Evolutionary conservation across 2,329 filamentous ascomycete genomes (phyloP), one percentile per base, ranked within the genome.

Genomic region (Dothiorella sarmentorum): DNA sequence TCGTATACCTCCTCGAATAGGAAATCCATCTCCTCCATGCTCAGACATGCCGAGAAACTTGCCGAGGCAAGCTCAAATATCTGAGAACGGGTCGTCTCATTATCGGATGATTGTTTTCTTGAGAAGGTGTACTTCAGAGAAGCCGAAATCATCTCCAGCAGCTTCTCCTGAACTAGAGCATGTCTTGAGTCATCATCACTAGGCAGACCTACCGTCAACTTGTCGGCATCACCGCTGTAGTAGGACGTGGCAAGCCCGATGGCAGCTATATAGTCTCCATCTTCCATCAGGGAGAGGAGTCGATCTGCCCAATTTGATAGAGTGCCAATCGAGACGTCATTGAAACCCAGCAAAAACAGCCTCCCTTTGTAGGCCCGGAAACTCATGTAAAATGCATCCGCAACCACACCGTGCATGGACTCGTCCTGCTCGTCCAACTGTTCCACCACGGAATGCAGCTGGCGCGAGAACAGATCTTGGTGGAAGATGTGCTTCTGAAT

Each of bases 301-400:
- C 94, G 83, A 72, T 99, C 94, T 2, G 94, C 93, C 94, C 94
- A 99, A 65, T 99, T 99, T 0, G 94, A 97, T 31, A 99, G 76
- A 4, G 89, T 89, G 2, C 94, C 94, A 47, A 97, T 90, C 0
- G 91, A 90, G 38, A 97, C 79, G 68, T 97, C 93, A 68, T 93
- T 94, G 75, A 93, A 92, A n/a, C 94, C 92, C 7, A 99, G 80
- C 3, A 97, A 77, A 68, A 99, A 99, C 33, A 97, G 80, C 27
- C 93, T 85, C 4, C 94, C 92, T 73, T 97, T 99, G 76, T 97
- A 99, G 3, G 91, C 84, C 68, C 90, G 91, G 74, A 97, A 93
- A 73, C 93, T 97, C 91, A 97, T 97, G 70, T 93, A 93, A 66
- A 97, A 99, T 0, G 92, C 94, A 78, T 99, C 94, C 7, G 93